Evolutionary conservation across 2,329 filamentous ascomycete genomes (phyloP), one percentile per base, ranked within the genome.

Genomic region (Fusarium coffeatum): DNA sequence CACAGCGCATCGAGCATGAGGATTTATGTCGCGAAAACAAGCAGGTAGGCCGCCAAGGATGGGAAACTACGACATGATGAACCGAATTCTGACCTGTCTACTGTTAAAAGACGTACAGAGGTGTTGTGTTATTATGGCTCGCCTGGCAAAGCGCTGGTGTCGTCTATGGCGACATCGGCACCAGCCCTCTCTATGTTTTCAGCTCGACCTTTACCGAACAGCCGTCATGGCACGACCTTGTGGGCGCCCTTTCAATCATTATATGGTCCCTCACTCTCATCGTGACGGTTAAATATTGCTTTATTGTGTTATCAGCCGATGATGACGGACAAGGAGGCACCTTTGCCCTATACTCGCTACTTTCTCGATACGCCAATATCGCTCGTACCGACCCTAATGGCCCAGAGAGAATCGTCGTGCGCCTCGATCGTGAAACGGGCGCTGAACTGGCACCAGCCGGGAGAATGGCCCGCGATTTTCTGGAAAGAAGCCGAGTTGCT

Each of bases 291-390:
- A 92, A 92, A 79, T 92, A 92, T 74, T 83, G 89, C 41, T 81
- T 90, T 65, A 87, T 92, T 74, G 86, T 92, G 40, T 79, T 92
- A 8, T 82, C 81, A 34, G 90, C 90, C 55, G 90, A 92, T 76
- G 89, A 92, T 66, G 89, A 92, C 74, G 90, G 90, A 46, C 89
- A 92, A 74, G 90, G 90, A 28, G 90, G 90, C 30, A 92, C 89
- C 0, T 92, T 92, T 77, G 88, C 87, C 30, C 85, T 89, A 27
- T 92, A 92, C 77, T 89, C 87, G 6, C 78, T 92, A 16, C 83
- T 92, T 3, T 86, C 89, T 7, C 82, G 88, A 71, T 75, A 87
- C 82, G 84, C 86, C 56, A 84, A 89, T 67, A 90, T 92, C 62
- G 83, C 86, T 16, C 83, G 86, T 49, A 80, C 83, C 15, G 89